Evolutionary conservation across 2,329 filamentous ascomycete genomes (phyloP), one percentile per base, ranked within the genome.

Genomic region (Colletotrichum plurivorum): DNA sequence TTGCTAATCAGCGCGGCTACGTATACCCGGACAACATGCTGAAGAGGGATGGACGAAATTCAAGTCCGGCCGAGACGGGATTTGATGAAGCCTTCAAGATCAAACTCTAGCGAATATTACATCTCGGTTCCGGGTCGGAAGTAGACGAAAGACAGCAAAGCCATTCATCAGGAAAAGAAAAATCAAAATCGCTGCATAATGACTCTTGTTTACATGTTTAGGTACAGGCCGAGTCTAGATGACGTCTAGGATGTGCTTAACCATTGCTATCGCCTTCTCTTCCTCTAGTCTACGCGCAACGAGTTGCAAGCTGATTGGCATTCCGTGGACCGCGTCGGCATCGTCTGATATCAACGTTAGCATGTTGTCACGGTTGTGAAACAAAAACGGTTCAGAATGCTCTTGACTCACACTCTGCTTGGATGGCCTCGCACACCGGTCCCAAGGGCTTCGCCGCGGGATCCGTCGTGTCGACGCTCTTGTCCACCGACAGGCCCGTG

Each of bases 301-400:
- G 0, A 86, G 71, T 59, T 84, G 82, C 1, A 84, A 73, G 53
- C 77, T 84, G 27, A 85, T 78, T 0, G 83, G 82, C 67, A 84
- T 77, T 0, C 81, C 82, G 31, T 85, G 78, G 9, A 85, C 78
- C 0, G 74, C 70, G 0, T 78, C 74, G 1, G 78, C 71, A 25
- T 85, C 80, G 53, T 84, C 83, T 84, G 0, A 4, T 0, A 48
- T 3, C 9, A 10, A 10, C 1, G 54, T 65, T 46, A 63, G 59
- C 67, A 20, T 60, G 31, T 5, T 39, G n/a, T 27, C 27, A 41
- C 18, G 1, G n/a, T 10, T 8, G 48, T 12, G 46, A 7, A 13
- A 18, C 7, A 46, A 36, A 36, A 8, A n/a, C n/a, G n/a, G 27
- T 3, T 8, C 51, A n/a, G 61, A 22, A 7, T 4, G 18, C 0